Conservation (phyloP, 805 yeast species). For the Candida krabiensis region DNA sequence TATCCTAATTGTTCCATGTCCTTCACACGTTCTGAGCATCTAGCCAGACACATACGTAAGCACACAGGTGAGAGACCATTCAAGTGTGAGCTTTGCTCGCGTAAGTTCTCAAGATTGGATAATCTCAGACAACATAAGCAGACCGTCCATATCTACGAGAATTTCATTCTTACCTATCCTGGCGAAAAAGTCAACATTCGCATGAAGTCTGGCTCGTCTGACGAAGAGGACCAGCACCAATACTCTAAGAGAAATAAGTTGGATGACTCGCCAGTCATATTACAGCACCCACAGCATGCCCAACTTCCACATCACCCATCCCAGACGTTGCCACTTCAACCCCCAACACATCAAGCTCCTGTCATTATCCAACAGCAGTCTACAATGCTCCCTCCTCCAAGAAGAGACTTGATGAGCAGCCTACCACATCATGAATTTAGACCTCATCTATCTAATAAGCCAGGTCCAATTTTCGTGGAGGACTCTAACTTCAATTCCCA, state of each 20-base stretch:
- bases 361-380: constrained; percentile 23
- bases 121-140: constrained; percentile 90
- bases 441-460: constrained; percentile 30
- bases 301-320: constrained; percentile 2
- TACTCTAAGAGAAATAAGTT: neutral
- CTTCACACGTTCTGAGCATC: constrained; percentile 87
- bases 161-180: constrained; percentile 33
- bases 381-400: constrained; percentile 32
- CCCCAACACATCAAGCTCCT: constrained; percentile 7
- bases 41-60: constrained; percentile 88
- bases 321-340: too few relatives aligned
- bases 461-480: constrained; percentile 30
- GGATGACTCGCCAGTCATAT: neutral
- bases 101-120: constrained; percentile 80
- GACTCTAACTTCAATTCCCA: constrained; percentile 18
- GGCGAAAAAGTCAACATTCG: constrained; percentile 33
- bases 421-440: constrained; percentile 25
- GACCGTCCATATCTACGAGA: constrained; percentile 67
- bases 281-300: constrained; percentile 3
- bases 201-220: constrained; percentile 20
- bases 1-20: constrained; percentile 86
- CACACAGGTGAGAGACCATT: constrained; percentile 96
- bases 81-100: constrained; percentile 77
- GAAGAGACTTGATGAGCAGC: constrained; percentile 18
- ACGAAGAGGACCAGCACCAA: constrained; percentile 13